Evolutionary conservation across 805 yeast genomes (phyloP).

Genomic region (Candida fluviatilis): DNA sequence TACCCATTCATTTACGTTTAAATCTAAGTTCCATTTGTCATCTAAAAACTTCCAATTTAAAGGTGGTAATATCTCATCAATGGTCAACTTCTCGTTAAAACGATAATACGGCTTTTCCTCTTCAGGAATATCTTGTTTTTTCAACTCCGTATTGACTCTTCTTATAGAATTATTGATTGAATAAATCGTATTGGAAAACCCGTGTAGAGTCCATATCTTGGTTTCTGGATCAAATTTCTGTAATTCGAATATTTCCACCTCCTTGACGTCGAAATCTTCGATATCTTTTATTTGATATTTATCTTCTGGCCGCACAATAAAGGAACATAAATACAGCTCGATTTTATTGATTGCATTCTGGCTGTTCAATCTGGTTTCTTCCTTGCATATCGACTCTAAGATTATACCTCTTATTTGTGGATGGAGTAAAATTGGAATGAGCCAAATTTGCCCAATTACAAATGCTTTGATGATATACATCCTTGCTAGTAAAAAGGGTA

Average conservation of each 20-base stretch:
- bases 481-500: conserved; percentile 26
- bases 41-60: conserved; percentile 50
- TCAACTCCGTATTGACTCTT: conserved; percentile 5
- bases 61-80: conserved; percentile 52
- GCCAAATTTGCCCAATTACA: conserved; percentile 48
- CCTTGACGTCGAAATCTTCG: conserved; percentile 39
- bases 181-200: conserved; percentile 53
- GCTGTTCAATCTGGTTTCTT: conserved; percentile 56
- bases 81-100: conserved; percentile 7
- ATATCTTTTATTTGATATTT: conserved; percentile 9
- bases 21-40: conserved; percentile 62
- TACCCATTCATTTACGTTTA: conserved; percentile 64
- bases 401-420: conserved; percentile 49
- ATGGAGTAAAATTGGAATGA: conserved; percentile 37
- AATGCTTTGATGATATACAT: conserved; percentile 25
- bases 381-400: conserved; percentile 50
- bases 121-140: not conserved
- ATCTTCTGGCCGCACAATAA: conserved; percentile 6
- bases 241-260: conserved; percentile 65
- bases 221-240: conserved; percentile 47
- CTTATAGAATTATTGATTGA: conserved; percentile 34
- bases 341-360: conserved; percentile 45
- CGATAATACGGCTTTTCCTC: conserved; percentile 2
- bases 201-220: conserved; percentile 61
- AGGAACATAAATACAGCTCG: conserved; percentile 33